Base-by-base conservation (phyloP, 1,139 yeast species). In the Debaryomyces psychrophilus region DNA sequence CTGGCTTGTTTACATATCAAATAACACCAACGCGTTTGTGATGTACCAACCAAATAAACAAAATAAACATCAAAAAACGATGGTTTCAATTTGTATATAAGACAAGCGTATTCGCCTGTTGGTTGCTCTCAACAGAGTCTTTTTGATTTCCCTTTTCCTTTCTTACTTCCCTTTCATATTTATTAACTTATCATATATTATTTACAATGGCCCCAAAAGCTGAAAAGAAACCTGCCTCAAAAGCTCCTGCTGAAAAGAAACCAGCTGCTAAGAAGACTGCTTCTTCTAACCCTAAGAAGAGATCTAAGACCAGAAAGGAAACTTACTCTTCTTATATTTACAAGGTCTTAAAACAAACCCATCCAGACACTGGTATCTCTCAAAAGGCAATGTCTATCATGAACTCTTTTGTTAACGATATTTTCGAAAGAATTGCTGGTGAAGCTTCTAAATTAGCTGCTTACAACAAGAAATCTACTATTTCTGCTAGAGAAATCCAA, bases 371-470 rank as follows among this genome's bases (percentile, higher is more conserved):
- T 56, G 99, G 99, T 90, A 93, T 93, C 71, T 93, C 99, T 60
- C 96, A 92, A 78, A 90, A 90, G 77, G 97, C 99, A 61, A 93
- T 93, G 97, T 90, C 97, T 52, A 93, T 93, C 74, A 87, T 93
- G 95, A 93, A 93, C 88, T 93, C 98, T 45, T 93, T 93, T 64
- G 99, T 93, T 64, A 92, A 92, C 77, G 98, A 92, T 76, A 88
- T 88, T 68, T 88, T 88, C 64, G 96, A 88, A 79, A 87, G 96
- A 84, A 86, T 86, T 66, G 99, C 99, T 64, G 78, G 95, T 63
- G 99, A 93, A 79, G 97, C 99, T 65, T 93, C 99, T 61, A 93
- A 93, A 81, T 87, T 93, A 71, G 99, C 99, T 78, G 97, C 97
- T 69, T 93, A 93, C 88, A 93, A 93, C 89, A 93, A 93, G 85